These are phyloP conservation scores for Closterium sp. DNA, from an alignment of 139 green algal species.

Conservation along the genomic window DNA sequence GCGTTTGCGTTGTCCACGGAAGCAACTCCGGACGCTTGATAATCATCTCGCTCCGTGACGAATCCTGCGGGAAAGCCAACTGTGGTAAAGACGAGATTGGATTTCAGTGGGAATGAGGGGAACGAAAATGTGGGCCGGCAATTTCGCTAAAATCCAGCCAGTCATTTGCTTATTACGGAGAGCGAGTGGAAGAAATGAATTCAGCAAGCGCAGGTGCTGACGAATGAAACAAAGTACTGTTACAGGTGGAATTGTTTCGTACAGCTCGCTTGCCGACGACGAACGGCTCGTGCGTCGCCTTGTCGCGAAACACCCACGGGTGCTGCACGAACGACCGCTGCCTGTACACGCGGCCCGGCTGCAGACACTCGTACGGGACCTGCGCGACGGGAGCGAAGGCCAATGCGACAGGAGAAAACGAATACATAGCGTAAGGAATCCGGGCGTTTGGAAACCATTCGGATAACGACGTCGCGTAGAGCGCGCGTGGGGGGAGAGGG, in stretches of 20 bases:
- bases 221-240: background rate
- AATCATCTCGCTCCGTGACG: constrained; percentile 3
- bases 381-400: background rate
- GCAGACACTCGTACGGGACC: constrained; percentile 5
- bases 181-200: background rate
- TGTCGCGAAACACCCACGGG: constrained; percentile 18
- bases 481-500: no score
- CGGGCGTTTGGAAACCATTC: background rate
- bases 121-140: no score
- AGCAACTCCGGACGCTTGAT: background rate
- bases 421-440: background rate
- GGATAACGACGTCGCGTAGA: background rate
- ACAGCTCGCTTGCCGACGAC: constrained; percentile 9
- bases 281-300: background rate
- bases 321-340: constrained; percentile 13
- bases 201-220: background rate
- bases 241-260: background rate
- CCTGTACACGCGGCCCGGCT: background rate
- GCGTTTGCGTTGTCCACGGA: background rate
- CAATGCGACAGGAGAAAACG: background rate
- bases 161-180: background rate
- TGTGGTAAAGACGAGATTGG: background rate
- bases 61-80: background rate
- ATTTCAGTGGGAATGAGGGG: background rate
- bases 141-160: no score